Evolutionary conservation across 2,329 filamentous ascomycete species (phyloP).

Genomic region (Fusarium sp.): DNA sequence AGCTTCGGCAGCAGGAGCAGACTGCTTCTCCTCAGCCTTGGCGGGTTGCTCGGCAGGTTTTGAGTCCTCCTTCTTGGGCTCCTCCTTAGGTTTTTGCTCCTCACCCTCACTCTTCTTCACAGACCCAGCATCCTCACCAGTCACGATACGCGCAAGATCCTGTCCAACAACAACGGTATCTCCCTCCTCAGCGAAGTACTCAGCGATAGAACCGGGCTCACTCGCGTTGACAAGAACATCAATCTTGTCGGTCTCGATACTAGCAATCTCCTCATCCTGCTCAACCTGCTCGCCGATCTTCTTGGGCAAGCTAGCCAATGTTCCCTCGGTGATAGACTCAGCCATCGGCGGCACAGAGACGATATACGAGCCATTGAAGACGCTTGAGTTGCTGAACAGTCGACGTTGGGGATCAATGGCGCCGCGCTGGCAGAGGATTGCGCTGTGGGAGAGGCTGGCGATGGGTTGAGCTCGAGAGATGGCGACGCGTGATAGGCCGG

Average conservation of each 20-base stretch:
- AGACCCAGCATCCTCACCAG: constrained; percentile 36
- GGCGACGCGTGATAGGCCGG: constrained; percentile 31
- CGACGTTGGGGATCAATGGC: constrained; percentile 38
- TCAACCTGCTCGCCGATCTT: constrained; percentile 47
- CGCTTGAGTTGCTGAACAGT: constrained; percentile 34
- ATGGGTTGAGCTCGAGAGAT: constrained; percentile 24
- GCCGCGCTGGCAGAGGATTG: constrained; percentile 37
- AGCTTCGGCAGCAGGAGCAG: constrained; percentile 22
- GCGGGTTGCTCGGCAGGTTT: constrained; percentile 21
- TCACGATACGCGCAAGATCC: constrained; percentile 46
- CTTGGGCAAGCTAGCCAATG: constrained; percentile 42
- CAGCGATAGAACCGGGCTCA: constrained; percentile 42
- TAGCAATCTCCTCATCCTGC: constrained; percentile 48
- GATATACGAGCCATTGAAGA: constrained; percentile 38
- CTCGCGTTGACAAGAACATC: constrained; percentile 46
- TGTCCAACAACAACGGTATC: constrained; percentile 49
- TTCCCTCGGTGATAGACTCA: constrained; percentile 49
- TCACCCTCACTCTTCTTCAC: constrained; percentile 35
- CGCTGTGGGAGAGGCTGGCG: constrained; percentile 32
- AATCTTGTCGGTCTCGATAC: constrained; percentile 51
- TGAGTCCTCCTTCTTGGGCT: constrained; percentile 35
- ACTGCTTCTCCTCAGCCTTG: constrained; percentile 33
- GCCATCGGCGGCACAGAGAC: constrained; percentile 48
- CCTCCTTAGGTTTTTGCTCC: constrained; percentile 28
- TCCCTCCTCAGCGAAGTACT: constrained; percentile 48